Evolutionary conservation across 2,329 filamentous ascomycete species (phyloP), one percentile per base, ranked within the genome.

Genomic region (Aspergillus sp.): DNA sequence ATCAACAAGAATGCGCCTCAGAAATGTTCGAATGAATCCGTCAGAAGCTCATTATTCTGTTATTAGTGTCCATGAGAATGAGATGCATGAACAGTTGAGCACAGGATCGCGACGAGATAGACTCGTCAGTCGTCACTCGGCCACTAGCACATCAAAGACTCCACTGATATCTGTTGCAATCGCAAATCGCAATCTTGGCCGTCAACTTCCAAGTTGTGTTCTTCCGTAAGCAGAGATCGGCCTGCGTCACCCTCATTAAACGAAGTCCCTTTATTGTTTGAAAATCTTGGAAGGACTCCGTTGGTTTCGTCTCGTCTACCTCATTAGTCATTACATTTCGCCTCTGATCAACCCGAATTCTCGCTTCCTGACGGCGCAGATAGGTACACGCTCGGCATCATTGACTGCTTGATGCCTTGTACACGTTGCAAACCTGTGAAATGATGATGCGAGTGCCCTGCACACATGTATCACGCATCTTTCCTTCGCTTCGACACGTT

Each of bases 131-230:
- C 34, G 15, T 36, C 12, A 36, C 34, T 36, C 34, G 15, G 34
- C 34, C 34, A 36, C 18, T 30, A 26, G 30, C n/a, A 45, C 47
- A 53, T 43, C 24, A 43, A 38, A 15, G 32, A 49, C 48, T 55
- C 56, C 53, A 59, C 59, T 48, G 38, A 43, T 53, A 50, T 53
- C 41, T 18, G 42, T 55, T 41, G 59, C 53, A 56, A 61, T 38
- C 48, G 59, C 53, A 59, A 61, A 34, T 50, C 45, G 47, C 53
- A 55, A 55, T 55, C 43, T 44, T 43, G 47, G 47, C 18, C 39
- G 18, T 50, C 18, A 30, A 38, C 15, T 24, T 49, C 32, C 45
- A 48, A 49, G 36, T 47, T 48, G 22, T 41, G 32, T 20, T 41
- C 11, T 43, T 26, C 7, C 39, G 8, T 9, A 42, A 43, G 11